These are phyloP conservation scores for Mortierella sp. DNA, from an alignment of 371 early-diverging fungal genomes.

Conservation along the genomic window DNA sequence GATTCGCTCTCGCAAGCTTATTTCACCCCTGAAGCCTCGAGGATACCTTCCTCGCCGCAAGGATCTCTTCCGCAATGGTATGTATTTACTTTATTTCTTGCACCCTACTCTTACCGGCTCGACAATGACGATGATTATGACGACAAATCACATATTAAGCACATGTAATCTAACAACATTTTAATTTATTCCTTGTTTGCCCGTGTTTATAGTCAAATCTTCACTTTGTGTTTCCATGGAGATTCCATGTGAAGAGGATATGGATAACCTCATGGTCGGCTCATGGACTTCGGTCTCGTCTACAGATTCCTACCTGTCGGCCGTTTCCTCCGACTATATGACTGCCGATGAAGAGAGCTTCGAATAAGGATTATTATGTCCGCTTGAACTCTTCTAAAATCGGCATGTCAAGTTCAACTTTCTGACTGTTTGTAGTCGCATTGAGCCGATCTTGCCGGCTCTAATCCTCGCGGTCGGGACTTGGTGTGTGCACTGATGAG, in stretches of 20 bases:
- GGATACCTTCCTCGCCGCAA: slow-evolving; percentile 65
- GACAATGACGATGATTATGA: slow-evolving; percentile 1
- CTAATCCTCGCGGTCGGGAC: neutral
- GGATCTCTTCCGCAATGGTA: slow-evolving; percentile 50
- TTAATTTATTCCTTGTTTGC: neutral
- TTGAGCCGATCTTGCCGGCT: neutral
- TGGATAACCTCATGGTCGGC: slow-evolving; percentile 35
- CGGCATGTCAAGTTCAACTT: neutral
- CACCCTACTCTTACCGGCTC: neutral
- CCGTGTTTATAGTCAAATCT: slow-evolving; percentile 34
- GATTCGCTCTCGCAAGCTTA: slow-evolving; percentile 72
- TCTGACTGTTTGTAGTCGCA: neutral
- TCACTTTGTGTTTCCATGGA: slow-evolving; percentile 24
- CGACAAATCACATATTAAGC: neutral
- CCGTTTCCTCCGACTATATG: slow-evolving; percentile 35
- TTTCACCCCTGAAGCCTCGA: slow-evolving; percentile 68
- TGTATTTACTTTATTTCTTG: slow-evolving; percentile 5
- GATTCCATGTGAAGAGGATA: slow-evolving; percentile 27
- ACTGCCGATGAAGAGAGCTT: slow-evolving; percentile 42
- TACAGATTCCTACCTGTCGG: slow-evolving; percentile 39
- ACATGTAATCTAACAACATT: neutral
- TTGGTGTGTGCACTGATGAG: neutral
- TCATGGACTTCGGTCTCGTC: slow-evolving; percentile 45
- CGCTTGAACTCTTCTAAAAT: neutral
- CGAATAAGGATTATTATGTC: slow-evolving; percentile 9